These are phyloP conservation scores for Paecilomyces sp. DNA, from an alignment of 2,329 filamentous ascomycete species.

Conservation along the genomic window DNA sequence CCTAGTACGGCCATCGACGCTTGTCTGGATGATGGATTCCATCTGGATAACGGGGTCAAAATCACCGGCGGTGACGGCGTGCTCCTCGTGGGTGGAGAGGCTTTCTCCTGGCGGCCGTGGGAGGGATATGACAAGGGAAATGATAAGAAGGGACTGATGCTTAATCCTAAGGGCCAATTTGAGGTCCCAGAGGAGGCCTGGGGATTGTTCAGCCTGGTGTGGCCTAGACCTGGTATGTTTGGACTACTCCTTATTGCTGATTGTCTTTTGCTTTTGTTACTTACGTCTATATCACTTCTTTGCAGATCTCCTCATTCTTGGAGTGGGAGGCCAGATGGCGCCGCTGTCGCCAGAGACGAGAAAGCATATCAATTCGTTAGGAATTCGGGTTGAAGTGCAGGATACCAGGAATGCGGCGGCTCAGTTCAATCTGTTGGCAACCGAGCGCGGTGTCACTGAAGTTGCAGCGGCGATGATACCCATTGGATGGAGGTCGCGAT, in stretches of 20 bases:
- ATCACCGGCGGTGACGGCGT: slow-evolving; percentile 64
- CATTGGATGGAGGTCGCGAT: slow-evolving; percentile 62
- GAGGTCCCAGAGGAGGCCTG: slow-evolving; percentile 65
- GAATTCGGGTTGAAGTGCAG: slow-evolving; percentile 78
- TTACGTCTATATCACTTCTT: slow-evolving; percentile 1
- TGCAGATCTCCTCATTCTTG: slow-evolving; percentile 80
- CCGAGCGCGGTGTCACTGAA: slow-evolving; percentile 76
- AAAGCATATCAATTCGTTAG: slow-evolving; percentile 64
- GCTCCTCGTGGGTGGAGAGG: slow-evolving; percentile 77
- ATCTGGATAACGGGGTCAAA: slow-evolving; percentile 71
- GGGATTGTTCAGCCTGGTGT: slow-evolving; percentile 68
- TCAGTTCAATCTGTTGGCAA: slow-evolving; percentile 93
- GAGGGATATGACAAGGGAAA: slow-evolving; percentile 35
- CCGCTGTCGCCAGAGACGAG: slow-evolving; percentile 72
- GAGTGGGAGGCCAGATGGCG: slow-evolving; percentile 67
- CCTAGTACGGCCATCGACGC: slow-evolving; percentile 80
- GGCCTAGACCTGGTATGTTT: slow-evolving; percentile 76
- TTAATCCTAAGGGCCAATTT: slow-evolving; percentile 75
- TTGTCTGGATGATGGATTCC: slow-evolving; percentile 76
- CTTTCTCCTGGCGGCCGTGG: slow-evolving; percentile 86
- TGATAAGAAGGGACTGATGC: slow-evolving; percentile 37
- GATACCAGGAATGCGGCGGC: slow-evolving; percentile 92
- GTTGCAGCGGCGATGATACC: slow-evolving; percentile 85
- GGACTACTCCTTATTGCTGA: slow-evolving; percentile 3
- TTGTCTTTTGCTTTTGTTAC: slow-evolving; percentile 4